Evolutionary conservation across 345 rosid genomes (phyloP).

Genomic region (Pseudoturritis turrita): DNA sequence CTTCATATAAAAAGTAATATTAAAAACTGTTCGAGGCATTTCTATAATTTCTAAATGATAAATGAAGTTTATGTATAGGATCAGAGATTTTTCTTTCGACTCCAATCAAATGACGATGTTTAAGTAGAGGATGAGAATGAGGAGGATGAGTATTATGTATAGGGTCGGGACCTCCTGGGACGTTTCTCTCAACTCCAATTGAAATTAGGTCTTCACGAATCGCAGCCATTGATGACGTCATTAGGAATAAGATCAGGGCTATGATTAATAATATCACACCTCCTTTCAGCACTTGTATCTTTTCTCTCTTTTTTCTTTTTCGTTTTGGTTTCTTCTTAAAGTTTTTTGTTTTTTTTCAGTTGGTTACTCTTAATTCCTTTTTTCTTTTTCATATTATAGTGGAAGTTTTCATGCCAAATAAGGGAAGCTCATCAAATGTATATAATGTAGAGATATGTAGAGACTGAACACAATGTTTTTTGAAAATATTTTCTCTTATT

Average conservation of each 20-base stretch:
- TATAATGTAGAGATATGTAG: not conserved
- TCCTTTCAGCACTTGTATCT: not conserved
- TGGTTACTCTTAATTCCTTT: no score
- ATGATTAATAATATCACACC: not conserved
- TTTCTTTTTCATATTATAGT: not conserved
- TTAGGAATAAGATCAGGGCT: not conserved
- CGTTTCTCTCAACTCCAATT: not conserved
- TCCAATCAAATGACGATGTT: not conserved
- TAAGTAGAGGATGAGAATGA: no score
- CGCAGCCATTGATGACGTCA: not conserved
- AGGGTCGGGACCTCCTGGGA: not conserved
- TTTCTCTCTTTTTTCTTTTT: not conserved
- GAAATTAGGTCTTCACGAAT: not conserved
- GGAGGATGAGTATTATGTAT: not conserved
- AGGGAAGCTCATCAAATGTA: not conserved
- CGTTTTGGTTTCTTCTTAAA: not conserved
- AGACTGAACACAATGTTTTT: no score
- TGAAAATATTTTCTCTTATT: no score
- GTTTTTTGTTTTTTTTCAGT: not conserved
- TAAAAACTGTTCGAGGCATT: no score
- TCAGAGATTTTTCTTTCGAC: not conserved
- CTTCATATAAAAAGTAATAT: no score
- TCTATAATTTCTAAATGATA: not conserved
- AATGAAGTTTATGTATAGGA: not conserved
- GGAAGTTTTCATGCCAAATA: not conserved